Evolutionary conservation across 2,329 filamentous ascomycete genomes (phyloP), one percentile per base, ranked within the genome.

Genomic region (Diplodia corticola): DNA sequence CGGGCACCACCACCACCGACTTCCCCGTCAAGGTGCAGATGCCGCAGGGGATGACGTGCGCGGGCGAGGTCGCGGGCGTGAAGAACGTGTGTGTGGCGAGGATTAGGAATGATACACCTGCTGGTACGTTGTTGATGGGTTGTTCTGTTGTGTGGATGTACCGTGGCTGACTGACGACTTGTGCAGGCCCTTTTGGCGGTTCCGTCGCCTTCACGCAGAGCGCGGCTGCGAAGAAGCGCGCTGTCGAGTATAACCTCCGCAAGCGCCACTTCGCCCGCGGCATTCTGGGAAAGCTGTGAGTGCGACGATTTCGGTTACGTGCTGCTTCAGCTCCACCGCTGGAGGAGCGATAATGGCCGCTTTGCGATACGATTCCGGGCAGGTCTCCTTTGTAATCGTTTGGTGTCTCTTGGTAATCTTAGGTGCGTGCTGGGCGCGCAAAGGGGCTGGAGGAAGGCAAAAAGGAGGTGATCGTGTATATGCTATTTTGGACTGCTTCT

Each of bases 11-110:
- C 60, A 86, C 82, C 72, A 88, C 82, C 71, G 88, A 90, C 70
- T 91, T 89, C 80, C 85, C 85, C 59, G 78, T 90, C 72, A 84
- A 82, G 68, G 83, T 90, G 65, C 82, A 88, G 76, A 89, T 90
- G 85, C 88, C 88, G 37, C 78, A 78, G 51, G 88, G 88, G 64
- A 90, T 89, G 87, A 88, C 85, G 30, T 91, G 88, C 77, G 81
- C 84, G 30, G 88, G 82, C 65, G 81, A 80, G 50, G 85, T 84
- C 7, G 88, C 82, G 63, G 86, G 85, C 28, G 87, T 83, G 15
- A 71, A 80, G 68, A 86, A 87, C 71, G 87, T 90, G 71, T 91
- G 88, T 79, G 77, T 90, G 67, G 86, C 88, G 35, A 85, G 87
- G 67, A 80, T 90, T 66, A 84, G 86, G 73, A 91, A 91, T 79